phyloP scores from a whole-genome alignment of 805 yeast species.

The Metschnikowia vanudenii region DNA sequence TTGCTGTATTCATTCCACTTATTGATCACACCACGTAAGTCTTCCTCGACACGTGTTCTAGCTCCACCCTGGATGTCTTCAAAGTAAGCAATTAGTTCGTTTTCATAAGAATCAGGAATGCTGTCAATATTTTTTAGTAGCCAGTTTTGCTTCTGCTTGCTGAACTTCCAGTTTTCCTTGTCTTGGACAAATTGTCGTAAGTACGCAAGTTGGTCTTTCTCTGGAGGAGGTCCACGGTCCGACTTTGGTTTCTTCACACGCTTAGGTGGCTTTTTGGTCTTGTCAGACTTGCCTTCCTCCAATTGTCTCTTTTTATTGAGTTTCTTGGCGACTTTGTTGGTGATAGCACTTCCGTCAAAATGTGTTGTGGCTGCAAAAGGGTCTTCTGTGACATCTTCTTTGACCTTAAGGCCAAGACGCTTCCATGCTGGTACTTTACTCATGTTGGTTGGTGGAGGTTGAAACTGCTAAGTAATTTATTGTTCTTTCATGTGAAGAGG shows the following conservation, averaged over 20 bases:
- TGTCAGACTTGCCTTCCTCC: conserved; percentile 18
- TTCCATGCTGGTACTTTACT: conserved; percentile 77
- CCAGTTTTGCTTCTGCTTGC: conserved; percentile 88
- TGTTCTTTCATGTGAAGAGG: conserved; percentile 3
- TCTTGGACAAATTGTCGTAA: conserved; percentile 58
- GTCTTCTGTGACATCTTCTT: conserved; percentile 45
- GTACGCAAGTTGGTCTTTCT: conserved; percentile 70
- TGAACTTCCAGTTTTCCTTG: conserved; percentile 70
- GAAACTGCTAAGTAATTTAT: background rate
- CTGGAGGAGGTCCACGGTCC: conserved; percentile 71
- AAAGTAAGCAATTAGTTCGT: conserved; percentile 50
- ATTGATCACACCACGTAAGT: conserved; percentile 45
- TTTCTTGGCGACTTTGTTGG: conserved; percentile 44
- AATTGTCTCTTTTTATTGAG: conserved; percentile 33
- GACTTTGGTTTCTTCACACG: conserved; percentile 65
- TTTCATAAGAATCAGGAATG: conserved; percentile 54
- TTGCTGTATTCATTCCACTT: conserved; percentile 56
- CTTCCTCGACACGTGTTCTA: conserved; percentile 51
- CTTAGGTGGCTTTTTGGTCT: conserved; percentile 60
- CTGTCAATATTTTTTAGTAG: conserved; percentile 57
- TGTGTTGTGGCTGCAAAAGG: conserved; percentile 46
- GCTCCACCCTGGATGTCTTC: conserved; percentile 71
- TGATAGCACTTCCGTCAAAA: conserved; percentile 42
- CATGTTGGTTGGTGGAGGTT: conserved; percentile 8
- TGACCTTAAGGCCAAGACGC: conserved; percentile 65